Conservation (phyloP, 2,329 filamentous ascomycete genomes). For the Penicillium sp. region DNA sequence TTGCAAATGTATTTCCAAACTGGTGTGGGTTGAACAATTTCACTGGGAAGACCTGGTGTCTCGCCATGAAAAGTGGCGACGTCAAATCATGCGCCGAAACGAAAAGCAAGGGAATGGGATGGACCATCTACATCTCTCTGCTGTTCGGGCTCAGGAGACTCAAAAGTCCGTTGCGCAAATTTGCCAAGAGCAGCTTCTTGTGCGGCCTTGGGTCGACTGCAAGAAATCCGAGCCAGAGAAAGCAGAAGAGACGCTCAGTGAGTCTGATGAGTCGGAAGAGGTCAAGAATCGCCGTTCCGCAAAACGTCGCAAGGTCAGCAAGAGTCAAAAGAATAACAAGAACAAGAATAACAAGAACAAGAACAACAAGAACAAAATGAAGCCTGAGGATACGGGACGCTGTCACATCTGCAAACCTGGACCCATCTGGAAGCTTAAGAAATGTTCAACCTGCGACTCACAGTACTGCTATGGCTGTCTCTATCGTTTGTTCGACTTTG, state of each 20-base stretch:
- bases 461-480: conserved; percentile 93
- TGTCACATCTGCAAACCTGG: conserved; percentile 88
- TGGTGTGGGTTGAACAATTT: conserved; percentile 94
- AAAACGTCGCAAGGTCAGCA: conserved; percentile 65
- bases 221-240: conserved; percentile 61
- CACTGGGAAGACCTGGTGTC: conserved; percentile 76
- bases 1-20: conserved; percentile 81
- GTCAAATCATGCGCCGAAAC: conserved; percentile 74
- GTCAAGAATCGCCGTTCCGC: conserved; percentile 57
- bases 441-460: conserved; percentile 75
- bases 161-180: conserved; percentile 87
- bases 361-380: conserved; percentile 51
- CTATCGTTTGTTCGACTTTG: conserved; percentile 87
- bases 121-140: conserved; percentile 60
- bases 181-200: conserved; percentile 85
- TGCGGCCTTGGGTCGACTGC: conserved; percentile 81
- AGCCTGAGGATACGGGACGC: conserved; percentile 54
- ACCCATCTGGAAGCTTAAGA: conserved; percentile 80
- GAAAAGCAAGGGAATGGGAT: conserved; percentile 61
- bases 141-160: conserved; percentile 67
- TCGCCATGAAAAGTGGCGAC: conserved; percentile 82
- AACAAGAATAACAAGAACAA: conserved; percentile 56
- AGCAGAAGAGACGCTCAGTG: conserved; percentile 3
- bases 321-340: conserved; percentile 55
- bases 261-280: conserved; percentile 54